A percentile compares a stretch with the other conserved stretches of the same genome.
These are phyloP conservation scores for Sanghuangporus baumii DNA, from an alignment of 1,284 basidiomycete species.

Conservation along the genomic window DNA sequence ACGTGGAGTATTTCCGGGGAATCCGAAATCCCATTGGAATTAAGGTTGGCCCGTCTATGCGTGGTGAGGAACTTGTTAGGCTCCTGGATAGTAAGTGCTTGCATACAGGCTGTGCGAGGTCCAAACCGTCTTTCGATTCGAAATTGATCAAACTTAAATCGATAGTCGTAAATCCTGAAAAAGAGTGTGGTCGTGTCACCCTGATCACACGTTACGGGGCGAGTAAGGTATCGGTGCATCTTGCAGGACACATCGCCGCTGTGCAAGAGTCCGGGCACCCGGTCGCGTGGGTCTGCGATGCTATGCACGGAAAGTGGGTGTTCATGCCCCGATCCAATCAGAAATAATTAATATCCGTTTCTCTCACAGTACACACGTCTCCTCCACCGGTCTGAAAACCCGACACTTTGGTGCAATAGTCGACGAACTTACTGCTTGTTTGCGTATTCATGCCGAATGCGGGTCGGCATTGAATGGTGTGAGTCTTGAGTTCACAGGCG, in stretches of 20 bases:
- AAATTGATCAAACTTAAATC: not conserved
- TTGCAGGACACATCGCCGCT: constrained; percentile 80
- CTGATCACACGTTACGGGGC: constrained; percentile 94
- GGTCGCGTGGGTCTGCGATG: constrained; percentile 93
- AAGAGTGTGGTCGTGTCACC: constrained; percentile 80
- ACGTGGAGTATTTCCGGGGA: constrained; percentile 93
- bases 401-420: constrained; percentile 91
- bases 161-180: constrained; percentile 81
- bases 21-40: constrained; percentile 96
- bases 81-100: constrained; percentile 67
- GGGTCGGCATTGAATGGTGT: constrained; percentile 86
- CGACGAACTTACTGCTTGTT: constrained; percentile 76
- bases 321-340: not conserved
- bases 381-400: constrained; percentile 77
- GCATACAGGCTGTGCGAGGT: not conserved
- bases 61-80: constrained; percentile 71
- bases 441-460: constrained; percentile 73
- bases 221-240: constrained; percentile 71
- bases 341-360: not conserved
- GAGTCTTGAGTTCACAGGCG: constrained; percentile 94
- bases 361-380: constrained; percentile 67
- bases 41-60: constrained; percentile 92
- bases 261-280: constrained; percentile 80
- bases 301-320: constrained; percentile 92
- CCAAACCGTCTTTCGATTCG: not conserved